Evolutionary conservation across 202 grass and related monocot species (phyloP).

Genomic region (Musa balbisiana): DNA sequence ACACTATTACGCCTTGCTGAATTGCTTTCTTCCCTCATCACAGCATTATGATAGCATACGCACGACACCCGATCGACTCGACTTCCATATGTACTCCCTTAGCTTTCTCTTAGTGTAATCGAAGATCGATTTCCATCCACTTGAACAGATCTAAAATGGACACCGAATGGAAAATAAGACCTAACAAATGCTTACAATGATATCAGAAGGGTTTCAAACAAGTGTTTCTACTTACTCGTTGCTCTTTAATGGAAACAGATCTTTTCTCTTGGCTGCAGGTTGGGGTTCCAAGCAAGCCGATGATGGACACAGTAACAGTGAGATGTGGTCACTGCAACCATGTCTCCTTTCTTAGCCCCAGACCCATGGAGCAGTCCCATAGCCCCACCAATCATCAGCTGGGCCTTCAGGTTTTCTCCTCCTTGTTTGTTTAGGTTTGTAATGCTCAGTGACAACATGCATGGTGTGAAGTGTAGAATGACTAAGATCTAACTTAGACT

Average conservation of each 20-base stretch:
- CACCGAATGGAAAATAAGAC: background rate
- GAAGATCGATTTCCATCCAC: no score
- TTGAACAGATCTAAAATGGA: no score
- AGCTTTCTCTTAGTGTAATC: no score
- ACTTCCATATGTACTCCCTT: no score
- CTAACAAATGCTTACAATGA: background rate
- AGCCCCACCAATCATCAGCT: conserved; percentile 49
- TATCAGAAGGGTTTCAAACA: background rate
- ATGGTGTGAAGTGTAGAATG: no score
- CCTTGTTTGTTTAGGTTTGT: background rate
- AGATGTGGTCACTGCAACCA: conserved; percentile 95
- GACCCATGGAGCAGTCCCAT: conserved; percentile 52
- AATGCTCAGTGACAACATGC: background rate
- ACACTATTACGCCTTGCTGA: no score
- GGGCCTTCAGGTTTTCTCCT: conserved; percentile 42
- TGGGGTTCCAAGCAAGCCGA: conserved; percentile 77
- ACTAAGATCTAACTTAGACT: no score
- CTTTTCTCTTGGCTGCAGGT: conserved; percentile 49
- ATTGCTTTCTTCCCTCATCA: no score
- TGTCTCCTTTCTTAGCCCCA: conserved; percentile 67
- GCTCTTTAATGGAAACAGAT: background rate
- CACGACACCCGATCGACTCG: no score
- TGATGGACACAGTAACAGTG: conserved; percentile 82
- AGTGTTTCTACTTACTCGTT: background rate
- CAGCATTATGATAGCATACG: no score